phyloP scores from a whole-genome alignment of 306 rosid species.

The Fagus sylvatica region DNA sequence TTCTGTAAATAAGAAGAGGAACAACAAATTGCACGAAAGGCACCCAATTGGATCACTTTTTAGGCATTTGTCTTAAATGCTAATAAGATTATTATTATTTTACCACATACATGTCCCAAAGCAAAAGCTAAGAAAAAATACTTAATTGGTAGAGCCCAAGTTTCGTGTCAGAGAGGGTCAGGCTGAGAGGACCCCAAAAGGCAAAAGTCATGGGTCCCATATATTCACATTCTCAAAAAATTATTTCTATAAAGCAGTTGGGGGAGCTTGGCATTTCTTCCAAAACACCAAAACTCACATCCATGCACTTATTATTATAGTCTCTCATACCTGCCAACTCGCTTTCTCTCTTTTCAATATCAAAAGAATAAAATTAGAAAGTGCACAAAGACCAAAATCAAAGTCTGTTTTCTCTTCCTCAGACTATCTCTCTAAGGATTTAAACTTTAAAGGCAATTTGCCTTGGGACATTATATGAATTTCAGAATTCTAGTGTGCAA shows the following conservation, averaged over 20 bases:
- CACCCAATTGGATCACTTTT: constrained; percentile 5
- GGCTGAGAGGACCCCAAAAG: neutral
- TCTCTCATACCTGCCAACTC: constrained; percentile 11
- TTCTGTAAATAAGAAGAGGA: constrained; percentile 11
- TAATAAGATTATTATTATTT: neutral
- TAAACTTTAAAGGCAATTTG: too few relatives aligned
- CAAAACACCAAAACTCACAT: constrained; percentile 11
- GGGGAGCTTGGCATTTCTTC: constrained; percentile 14
- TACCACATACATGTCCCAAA: constrained; percentile 9
- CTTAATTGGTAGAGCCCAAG: neutral
- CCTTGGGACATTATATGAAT: constrained; percentile 9
- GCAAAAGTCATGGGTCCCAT: constrained; percentile 31
- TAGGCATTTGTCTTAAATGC: constrained; percentile 16
- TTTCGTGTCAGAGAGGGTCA: constrained; percentile 17
- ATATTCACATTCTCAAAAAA: constrained; percentile 23
- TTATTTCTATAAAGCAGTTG: constrained; percentile 34
- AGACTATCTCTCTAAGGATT: neutral
- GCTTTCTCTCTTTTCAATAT: constrained; percentile 13
- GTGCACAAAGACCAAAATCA: constrained; percentile 11
- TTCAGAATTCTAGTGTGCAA: constrained; percentile 38
- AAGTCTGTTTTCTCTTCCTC: neutral
- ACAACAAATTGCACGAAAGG: constrained; percentile 20
- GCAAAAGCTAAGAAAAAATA: neutral
- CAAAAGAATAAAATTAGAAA: constrained; percentile 26
- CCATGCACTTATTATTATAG: constrained; percentile 11